Conservation (phyloP, 2,329 filamentous ascomycete genomes). For the Drechslerella stenobrocha region DNA sequence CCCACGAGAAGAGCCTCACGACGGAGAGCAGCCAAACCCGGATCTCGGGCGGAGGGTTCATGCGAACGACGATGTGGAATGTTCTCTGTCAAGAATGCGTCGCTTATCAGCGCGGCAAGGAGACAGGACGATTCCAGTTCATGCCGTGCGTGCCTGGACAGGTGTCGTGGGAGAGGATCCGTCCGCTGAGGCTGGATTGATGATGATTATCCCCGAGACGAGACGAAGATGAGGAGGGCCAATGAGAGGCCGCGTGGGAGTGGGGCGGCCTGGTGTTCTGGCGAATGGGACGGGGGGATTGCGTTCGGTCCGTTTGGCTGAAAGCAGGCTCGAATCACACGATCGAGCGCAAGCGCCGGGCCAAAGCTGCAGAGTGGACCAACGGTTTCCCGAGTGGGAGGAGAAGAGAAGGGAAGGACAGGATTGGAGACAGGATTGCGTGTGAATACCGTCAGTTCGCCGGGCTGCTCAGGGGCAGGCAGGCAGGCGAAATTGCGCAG, state of each 20-base stretch:
- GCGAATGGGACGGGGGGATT: slow-evolving; percentile 27
- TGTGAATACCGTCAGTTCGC: slow-evolving; percentile 41
- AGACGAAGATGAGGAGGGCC: too few species aligned
- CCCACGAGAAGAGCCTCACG: too few species aligned
- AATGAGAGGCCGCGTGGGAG: too few species aligned
- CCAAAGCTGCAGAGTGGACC: slow-evolving; percentile 31
- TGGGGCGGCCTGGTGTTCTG: slow-evolving; percentile 14
- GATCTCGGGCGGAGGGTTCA: not conserved
- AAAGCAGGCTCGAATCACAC: slow-evolving; percentile 36
- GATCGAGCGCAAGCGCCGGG: slow-evolving; percentile 43
- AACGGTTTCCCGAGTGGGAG: slow-evolving; percentile 2
- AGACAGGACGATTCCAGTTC: not conserved
- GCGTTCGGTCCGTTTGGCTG: slow-evolving; percentile 17
- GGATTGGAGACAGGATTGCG: slow-evolving; percentile 38
- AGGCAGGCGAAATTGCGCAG: slow-evolving; percentile 42
- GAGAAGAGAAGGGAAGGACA: not conserved
- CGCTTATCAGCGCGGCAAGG: slow-evolving; percentile 7
- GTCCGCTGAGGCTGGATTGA: slow-evolving; percentile 24
- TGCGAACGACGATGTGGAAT: not conserved
- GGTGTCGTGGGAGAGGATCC: slow-evolving; percentile 14
- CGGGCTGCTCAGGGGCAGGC: slow-evolving; percentile 30
- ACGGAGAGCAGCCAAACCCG: not conserved
- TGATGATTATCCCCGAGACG: too few species aligned
- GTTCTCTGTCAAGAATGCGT: slow-evolving; percentile 4
- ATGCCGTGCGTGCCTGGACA: slow-evolving; percentile 17